Evolutionary conservation across 164 flowering plant genomes (phyloP), one percentile per base, ranked within the genome.

Genomic region (Chimonanthus salicifolius): DNA sequence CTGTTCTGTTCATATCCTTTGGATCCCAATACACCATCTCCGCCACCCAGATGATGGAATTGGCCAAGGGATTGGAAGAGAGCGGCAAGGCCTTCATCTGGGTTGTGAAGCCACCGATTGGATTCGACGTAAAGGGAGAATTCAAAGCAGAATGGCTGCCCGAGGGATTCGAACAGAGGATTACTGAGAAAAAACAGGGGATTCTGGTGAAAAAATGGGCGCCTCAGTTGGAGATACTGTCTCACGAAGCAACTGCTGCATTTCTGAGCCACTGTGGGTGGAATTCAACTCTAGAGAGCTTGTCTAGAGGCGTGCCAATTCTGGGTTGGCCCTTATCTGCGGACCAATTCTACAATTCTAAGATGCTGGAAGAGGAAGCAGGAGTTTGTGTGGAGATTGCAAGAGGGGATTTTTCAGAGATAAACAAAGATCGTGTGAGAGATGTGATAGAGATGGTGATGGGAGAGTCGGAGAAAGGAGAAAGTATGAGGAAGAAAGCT

Each of bases 21-120:
- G 92, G 92, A 7, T 88, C 92, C 7, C 80, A 80, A 65, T 82
- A 83, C 84, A 80, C 88, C 3, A 83, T 87, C 65, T 79, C 87
- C 0, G 68, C 82, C 0, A 73, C 84, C 0, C 87, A 89, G 33
- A 87, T 85, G 87, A 83, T 78, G 83, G 74, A 85, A 20, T 58
- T 90, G 65, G 95, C 88, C 0, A 74, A n/a, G 71, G 95, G 85
- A 0, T 71, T 90, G 74, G 95, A 90, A 66, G 71, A 54, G 0
- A 82, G 86, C 51, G 84, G 80, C 8, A 73, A 20, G 50, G 78
- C 72, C 8, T 90, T 89, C 82, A 78, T 83, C 7, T 83, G 84
- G 86, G 86, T 78, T 3, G 62, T 83, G 1, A 46, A 81, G 70
- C 81, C 81, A 0, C 84, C 84, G 18, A 3, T 76, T 4, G 86